Base-by-base conservation (phyloP, 2,329 filamentous ascomycete species). In the Lecanosticta acicola region DNA sequence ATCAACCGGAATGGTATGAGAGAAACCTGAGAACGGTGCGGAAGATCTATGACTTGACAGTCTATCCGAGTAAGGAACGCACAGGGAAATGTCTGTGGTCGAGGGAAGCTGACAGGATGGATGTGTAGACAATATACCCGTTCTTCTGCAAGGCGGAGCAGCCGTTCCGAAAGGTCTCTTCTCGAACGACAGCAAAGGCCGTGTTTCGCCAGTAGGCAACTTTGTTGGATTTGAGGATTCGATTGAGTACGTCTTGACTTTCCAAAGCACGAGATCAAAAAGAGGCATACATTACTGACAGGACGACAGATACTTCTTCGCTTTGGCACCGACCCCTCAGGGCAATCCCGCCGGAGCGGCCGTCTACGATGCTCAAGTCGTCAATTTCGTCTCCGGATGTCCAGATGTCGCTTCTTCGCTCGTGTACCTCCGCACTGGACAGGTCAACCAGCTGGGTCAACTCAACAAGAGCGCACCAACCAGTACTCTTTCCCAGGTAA, bases 161-260 rank as follows among this genome's bases (percentile, higher is more conserved):
- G 65, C 58, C 19, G 65, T 72, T 4, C 69, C 69, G 1, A 48
- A 59, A 5, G 64, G 65, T 3, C 62, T 72, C 35, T 71, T 73
- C 55, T 58, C 55, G 46, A 43, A 60, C 4, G 53, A 69, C 13
- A 67, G 68, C 5, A 61, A 56, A 5, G 70, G 70, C 13, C 60
- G 70, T 2, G 64, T 72, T 44, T 61, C 65, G 7, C 70, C 70
- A 2, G 56, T 71, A 9, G 70, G 70, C 47, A 66, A 69, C 36
- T 72, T 72, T 52, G 59, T 56, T 11, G 65, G 65, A 9, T 71
- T 71, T 43, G 60, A 68, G 32, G 65, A 71, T 38, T 68, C 65
- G 14, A 67, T 69, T 43, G 69, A 71, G 57, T 71, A 70, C 51
- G 71, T 71, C 48, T 69, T 69, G 43, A 64, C 65, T 4, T 57